A percentile compares a stretch with the other conserved stretches of the same genome.
These are phyloP conservation scores for Erigeron philadelphicus DNA, from an alignment of 140 eudicot species.

Conservation along the genomic window DNA sequence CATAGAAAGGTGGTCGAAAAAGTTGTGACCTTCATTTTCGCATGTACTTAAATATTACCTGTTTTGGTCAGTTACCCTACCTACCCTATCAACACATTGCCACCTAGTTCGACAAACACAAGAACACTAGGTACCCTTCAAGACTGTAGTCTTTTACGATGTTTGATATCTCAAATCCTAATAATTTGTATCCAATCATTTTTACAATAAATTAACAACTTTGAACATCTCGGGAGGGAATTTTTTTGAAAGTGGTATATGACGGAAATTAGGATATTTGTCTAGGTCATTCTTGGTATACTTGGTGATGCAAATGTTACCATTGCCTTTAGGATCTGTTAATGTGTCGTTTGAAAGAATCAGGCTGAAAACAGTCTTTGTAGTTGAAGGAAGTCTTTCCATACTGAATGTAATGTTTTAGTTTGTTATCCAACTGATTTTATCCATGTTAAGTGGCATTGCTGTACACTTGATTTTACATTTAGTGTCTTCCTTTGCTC, in stretches of 20 bases:
- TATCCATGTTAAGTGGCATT: slow-evolving; percentile 12
- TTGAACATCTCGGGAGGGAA: neutral
- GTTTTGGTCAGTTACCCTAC: neutral
- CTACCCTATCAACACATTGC: neutral
- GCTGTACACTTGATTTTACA: neutral
- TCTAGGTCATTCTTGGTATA: slow-evolving; percentile 9
- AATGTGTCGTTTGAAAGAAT: neutral
- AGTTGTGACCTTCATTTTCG: too few species aligned
- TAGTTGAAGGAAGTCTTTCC: neutral
- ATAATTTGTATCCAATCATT: slow-evolving; percentile 10
- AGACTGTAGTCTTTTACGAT: neutral
- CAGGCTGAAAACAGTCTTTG: neutral
- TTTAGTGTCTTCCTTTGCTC: slow-evolving; percentile 20
- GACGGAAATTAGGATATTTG: neutral
- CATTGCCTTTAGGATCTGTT: neutral
- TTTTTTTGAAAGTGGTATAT: neutral
- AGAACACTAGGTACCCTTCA: slow-evolving; percentile 12
- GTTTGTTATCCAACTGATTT: neutral
- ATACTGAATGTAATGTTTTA: slow-evolving; percentile 5
- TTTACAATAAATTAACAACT: neutral
- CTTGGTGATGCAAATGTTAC: neutral
- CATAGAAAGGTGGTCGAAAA: too few species aligned
- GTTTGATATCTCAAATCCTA: slow-evolving; percentile 4
- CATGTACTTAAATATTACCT: neutral
- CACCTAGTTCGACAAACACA: slow-evolving; percentile 8